Conservation (phyloP, 495 filamentous ascomycete species). For the Tricharina praecox region DNA sequence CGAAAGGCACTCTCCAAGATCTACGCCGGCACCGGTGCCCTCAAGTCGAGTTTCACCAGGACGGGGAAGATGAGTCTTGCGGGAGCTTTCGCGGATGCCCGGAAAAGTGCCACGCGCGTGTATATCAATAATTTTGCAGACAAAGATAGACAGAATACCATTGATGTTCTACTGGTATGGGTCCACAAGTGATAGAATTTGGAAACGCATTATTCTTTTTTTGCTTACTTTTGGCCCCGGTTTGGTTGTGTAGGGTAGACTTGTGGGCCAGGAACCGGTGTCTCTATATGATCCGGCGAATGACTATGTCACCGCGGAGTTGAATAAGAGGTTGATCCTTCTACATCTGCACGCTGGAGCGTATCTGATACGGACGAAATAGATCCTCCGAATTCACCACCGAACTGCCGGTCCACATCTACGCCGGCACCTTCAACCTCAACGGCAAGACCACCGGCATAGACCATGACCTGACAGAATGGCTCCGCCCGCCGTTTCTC, state of each 20-base stretch:
- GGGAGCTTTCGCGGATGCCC: slow-evolving; percentile 81
- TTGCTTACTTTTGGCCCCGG: too few species aligned
- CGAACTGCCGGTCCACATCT: slow-evolving; percentile 41
- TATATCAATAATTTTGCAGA: slow-evolving; percentile 97
- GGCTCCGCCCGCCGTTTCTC: slow-evolving; percentile 51
- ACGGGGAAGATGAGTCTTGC: slow-evolving; percentile 91
- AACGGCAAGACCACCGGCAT: slow-evolving; percentile 68
- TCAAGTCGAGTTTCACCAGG: slow-evolving; percentile 92
- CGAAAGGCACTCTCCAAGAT: slow-evolving; percentile 60
- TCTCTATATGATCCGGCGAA: slow-evolving; percentile 86
- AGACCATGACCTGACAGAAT: slow-evolving; percentile 61
- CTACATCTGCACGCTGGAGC: too few species aligned
- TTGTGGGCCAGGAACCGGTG: slow-evolving; percentile 70
- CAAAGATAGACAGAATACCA: slow-evolving; percentile 80
- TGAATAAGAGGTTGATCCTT: slow-evolving; percentile 37
- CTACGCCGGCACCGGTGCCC: slow-evolving; percentile 87
- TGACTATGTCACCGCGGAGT: slow-evolving; percentile 63
- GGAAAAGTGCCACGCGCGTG: slow-evolving; percentile 81
- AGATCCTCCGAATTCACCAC: slow-evolving; percentile 38
- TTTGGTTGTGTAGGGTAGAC: slow-evolving; percentile 36
- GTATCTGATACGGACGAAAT: too few species aligned
- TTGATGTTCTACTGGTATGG: slow-evolving; percentile 58
- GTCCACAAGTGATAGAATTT: not conserved
- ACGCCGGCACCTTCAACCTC: slow-evolving; percentile 84
- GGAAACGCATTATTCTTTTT: not conserved